Base-by-base conservation (phyloP, 2,329 filamentous ascomycete genomes). In the Diaporthe sp. region DNA sequence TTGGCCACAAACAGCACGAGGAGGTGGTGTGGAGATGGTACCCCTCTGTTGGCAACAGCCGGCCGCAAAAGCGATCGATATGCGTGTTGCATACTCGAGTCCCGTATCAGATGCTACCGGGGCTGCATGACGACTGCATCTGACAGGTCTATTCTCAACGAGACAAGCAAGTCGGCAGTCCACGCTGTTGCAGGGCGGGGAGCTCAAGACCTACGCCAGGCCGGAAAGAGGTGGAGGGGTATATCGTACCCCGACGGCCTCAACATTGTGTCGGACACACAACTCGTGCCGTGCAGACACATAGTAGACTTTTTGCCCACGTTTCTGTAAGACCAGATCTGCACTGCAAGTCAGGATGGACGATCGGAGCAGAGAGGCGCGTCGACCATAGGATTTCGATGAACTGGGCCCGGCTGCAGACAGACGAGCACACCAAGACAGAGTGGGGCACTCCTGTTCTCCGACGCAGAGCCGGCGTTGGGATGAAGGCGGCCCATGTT, bases 41-140 rank as follows among this genome's bases (percentile, higher is more conserved):
- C 49, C 65, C 65, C 46, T 51, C 46, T 34, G 34, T 55, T 12
- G 44, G 39, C 31, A 65, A 73, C 31, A 55, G 57, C 46, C 58
- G 58, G 37, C 39, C 59, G 53, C 53, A 22, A 55, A 17, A 31
- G 70, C 46, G 58, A 61, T 62, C 58, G 70, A 55, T 44, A 31
- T 72, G 70, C 58, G 51, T 65, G 49, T 25, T 55, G 58, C 70
- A 53, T 17, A 62, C 28, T 73, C 44, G 49, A 65, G 58, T 55
- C 22, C 74, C 69, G 74, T 75, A 51, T 75, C 74, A 75, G 69
- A 73, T 73, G 44, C 69, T 75, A 71, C 74, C 71, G 71, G 69
- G 71, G 58, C 71, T 65, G 71, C 71, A 73, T 31, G 46, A 46
- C 25, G 37, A 34, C 51, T 49, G 58, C 65, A 55, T 73, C 39